These are phyloP conservation scores for Balansia obtecta DNA, from an alignment of 2,329 filamentous ascomycete species.

Conservation along the genomic window DNA sequence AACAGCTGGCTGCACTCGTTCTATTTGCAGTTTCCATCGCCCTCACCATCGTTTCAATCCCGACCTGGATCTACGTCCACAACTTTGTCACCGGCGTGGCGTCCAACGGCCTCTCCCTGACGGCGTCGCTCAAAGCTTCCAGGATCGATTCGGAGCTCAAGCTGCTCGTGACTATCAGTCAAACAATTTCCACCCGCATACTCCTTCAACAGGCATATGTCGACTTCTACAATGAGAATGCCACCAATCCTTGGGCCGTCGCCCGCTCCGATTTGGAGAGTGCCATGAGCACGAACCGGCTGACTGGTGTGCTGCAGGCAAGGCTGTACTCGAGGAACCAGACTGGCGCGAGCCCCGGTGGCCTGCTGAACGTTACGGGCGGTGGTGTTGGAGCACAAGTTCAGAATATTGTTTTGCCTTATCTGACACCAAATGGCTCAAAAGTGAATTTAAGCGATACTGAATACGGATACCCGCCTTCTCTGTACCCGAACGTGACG, in stretches of 20 bases:
- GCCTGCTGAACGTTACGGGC: slow-evolving; percentile 54
- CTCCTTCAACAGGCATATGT: slow-evolving; percentile 42
- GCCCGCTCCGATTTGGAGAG: slow-evolving; percentile 56
- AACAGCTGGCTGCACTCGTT: slow-evolving; percentile 75
- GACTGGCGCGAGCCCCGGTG: slow-evolving; percentile 35
- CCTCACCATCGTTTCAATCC: slow-evolving; percentile 67
- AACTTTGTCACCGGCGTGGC: slow-evolving; percentile 39
- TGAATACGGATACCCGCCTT: slow-evolving; percentile 54
- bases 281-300: slow-evolving; percentile 50
- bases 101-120: slow-evolving; percentile 55
- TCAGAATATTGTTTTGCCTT: slow-evolving; percentile 47
- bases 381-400: slow-evolving; percentile 21
- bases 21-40: slow-evolving; percentile 61
- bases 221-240: slow-evolving; percentile 43
- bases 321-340: slow-evolving; percentile 59
- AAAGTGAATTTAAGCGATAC: slow-evolving; percentile 48
- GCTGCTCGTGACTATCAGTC: slow-evolving; percentile 63
- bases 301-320: slow-evolving; percentile 53
- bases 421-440: slow-evolving; percentile 42
- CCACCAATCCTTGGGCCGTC: slow-evolving; percentile 42
- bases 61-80: slow-evolving; percentile 52
- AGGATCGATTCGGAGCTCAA: slow-evolving; percentile 69
- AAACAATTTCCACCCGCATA: slow-evolving; percentile 56
- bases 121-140: slow-evolving; percentile 76
- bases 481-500: slow-evolving; percentile 68